These are phyloP conservation scores for Erucastrum elatum DNA, from an alignment of 345 rosid genomes.

Conservation along the genomic window DNA sequence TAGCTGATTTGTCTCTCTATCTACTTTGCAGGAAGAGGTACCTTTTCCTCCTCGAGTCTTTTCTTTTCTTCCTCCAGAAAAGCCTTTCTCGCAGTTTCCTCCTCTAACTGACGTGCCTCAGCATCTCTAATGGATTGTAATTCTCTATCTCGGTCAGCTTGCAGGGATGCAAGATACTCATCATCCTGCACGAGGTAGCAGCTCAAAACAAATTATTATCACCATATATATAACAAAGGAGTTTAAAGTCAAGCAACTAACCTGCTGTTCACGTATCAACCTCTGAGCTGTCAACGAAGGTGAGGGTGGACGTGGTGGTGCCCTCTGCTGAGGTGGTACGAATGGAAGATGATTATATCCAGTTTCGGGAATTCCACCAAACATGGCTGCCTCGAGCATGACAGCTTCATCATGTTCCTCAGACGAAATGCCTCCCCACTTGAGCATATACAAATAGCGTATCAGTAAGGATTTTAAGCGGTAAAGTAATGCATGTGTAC, in stretches of 20 bases:
- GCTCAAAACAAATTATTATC: background rate
- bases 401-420: slow-evolving; percentile 99
- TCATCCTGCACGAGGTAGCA: slow-evolving; percentile 68
- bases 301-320: slow-evolving; percentile 76
- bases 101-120: slow-evolving; percentile 70
- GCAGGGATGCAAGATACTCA: slow-evolving; percentile 91
- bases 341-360: slow-evolving; percentile 50
- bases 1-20: background rate
- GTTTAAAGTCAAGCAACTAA: slow-evolving; percentile 22
- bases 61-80: slow-evolving; percentile 65
- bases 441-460: slow-evolving; percentile 22
- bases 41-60: slow-evolving; percentile 90
- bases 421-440: slow-evolving; percentile 99
- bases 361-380: slow-evolving; percentile 94
- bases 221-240: slow-evolving; percentile 1
- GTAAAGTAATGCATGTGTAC: background rate
- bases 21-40: slow-evolving; percentile 26
- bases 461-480: slow-evolving; percentile 13
- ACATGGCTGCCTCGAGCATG: slow-evolving; percentile 99
- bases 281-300: slow-evolving; percentile 96
- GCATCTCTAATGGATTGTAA: slow-evolving; percentile 82
- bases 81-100: slow-evolving; percentile 75
- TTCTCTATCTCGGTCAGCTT: slow-evolving; percentile 97
- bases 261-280: slow-evolving; percentile 97
- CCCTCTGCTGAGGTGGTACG: slow-evolving; percentile 49